phyloP scores from a whole-genome alignment of 129 eudicot genomes.

The Gnaphalium uliginosum region DNA sequence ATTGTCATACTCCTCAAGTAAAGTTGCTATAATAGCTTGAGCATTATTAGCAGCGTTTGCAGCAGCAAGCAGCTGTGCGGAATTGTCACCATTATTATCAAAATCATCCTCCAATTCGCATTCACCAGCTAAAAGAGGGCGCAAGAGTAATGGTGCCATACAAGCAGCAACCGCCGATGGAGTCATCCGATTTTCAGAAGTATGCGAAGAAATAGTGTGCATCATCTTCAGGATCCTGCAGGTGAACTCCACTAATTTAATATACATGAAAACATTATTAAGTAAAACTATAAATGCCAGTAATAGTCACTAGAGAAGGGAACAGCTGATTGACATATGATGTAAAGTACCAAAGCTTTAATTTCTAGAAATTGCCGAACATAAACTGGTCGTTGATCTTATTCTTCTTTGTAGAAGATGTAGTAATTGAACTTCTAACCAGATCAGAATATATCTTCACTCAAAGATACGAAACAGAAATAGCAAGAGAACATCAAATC shows the following conservation, averaged over 20 bases:
- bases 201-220: conserved; percentile 75
- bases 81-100: conserved; percentile 73
- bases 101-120: conserved; percentile 90
- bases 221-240: conserved; percentile 87
- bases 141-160: conserved; percentile 92
- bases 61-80: conserved; percentile 94
- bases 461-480: not conserved
- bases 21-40: conserved; percentile 73
- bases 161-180: conserved; percentile 94
- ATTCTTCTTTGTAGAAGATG: not conserved
- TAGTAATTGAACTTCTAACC: not conserved
- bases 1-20: conserved; percentile 83
- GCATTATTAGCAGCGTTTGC: conserved; percentile 98
- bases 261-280: not conserved
- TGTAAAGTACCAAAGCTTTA: too few species aligned
- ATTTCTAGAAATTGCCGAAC: too few species aligned
- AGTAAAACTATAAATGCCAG: not conserved
- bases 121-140: conserved; percentile 93
- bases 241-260: conserved; percentile 18
- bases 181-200: conserved; percentile 84
- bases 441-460: not conserved
- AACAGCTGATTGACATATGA: too few species aligned
- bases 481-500: not conserved
- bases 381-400: too few species aligned
- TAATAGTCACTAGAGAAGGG: not conserved